A percentile compares a stretch with the other conserved stretches of the same genome.
phyloP scores from a whole-genome alignment of 2,329 filamentous ascomycete species.

The Hypoxylon sp. region DNA sequence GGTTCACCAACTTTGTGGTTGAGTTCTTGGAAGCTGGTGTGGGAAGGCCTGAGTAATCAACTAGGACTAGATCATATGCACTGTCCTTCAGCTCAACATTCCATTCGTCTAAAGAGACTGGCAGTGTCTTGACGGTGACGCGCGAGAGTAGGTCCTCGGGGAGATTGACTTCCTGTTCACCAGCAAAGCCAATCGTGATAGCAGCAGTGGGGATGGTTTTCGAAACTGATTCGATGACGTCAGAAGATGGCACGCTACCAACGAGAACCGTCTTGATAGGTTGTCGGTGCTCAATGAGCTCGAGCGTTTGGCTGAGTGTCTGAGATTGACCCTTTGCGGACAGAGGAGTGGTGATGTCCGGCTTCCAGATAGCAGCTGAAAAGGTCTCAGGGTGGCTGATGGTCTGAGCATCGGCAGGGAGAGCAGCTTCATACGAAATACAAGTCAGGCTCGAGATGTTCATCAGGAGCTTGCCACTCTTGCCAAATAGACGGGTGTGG shows the following conservation, averaged over 20 bases:
- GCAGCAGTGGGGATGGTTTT: conserved; percentile 4
- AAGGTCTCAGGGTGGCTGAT: neutral
- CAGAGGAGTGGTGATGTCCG: conserved; percentile 17
- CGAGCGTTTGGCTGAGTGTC: conserved; percentile 6
- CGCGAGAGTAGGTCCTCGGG: conserved; percentile 9
- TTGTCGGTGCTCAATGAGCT: conserved; percentile 4
- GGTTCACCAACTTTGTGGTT: neutral
- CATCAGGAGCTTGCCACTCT: conserved; percentile 39
- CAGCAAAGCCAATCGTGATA: conserved; percentile 19
- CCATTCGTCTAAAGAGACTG: neutral
- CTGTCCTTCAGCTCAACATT: conserved; percentile 4
- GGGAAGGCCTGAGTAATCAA: conserved; percentile 1
- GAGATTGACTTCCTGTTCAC: conserved; percentile 12
- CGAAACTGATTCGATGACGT: conserved; percentile 11
- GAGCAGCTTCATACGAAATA: conserved; percentile 47
- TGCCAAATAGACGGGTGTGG: conserved; percentile 35
- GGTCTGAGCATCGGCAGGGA: conserved; percentile 24
- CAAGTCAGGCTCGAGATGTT: conserved; percentile 45
- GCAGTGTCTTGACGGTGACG: neutral
- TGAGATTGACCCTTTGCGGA: neutral
- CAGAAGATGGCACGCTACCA: neutral
- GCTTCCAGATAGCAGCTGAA: conserved; percentile 29
- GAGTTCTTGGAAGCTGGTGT: neutral
- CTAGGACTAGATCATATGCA: conserved; percentile 20
- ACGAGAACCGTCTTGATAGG: conserved; percentile 22